phyloP scores from a whole-genome alignment of 148 eudicot genomes.

The Salicornia ramosissima region DNA sequence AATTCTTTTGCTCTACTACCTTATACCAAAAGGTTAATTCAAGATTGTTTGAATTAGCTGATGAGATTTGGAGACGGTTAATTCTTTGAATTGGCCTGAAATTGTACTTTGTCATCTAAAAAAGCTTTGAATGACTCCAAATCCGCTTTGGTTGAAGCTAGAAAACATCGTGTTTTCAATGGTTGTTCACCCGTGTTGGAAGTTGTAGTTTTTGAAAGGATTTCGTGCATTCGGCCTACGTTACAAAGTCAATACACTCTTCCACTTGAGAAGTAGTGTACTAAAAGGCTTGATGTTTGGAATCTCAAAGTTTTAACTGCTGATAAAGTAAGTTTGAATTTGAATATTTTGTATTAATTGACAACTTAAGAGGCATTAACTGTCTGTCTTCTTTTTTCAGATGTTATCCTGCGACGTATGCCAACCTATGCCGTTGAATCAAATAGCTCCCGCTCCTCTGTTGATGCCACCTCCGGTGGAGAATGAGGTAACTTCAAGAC shows the following conservation, averaged over 20 bases:
- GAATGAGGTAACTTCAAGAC: background rate
- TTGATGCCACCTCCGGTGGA: background rate
- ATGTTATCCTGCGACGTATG: no score
- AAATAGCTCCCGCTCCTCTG: no score
- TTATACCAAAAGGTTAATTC: background rate
- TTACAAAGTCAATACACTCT: background rate
- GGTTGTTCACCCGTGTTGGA: background rate
- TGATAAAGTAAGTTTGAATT: background rate
- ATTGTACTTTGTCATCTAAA: background rate
- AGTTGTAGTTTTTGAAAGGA: background rate
- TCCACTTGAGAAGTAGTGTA: background rate
- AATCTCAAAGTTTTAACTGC: background rate
- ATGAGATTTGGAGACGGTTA: background rate
- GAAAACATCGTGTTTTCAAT: background rate
- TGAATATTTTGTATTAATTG: slow-evolving; percentile 2
- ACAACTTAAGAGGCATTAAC: background rate
- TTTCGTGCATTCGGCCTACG: background rate
- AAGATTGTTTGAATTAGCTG: background rate
- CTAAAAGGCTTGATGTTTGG: background rate
- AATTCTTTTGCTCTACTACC: background rate
- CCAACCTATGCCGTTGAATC: no score
- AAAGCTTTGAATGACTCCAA: background rate
- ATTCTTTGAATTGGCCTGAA: slow-evolving; percentile 1
- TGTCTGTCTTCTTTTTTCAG: background rate
- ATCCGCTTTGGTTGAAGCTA: background rate